phyloP scores from a whole-genome alignment of 129 eudicot genomes.

The Heracleum sosnowskyi region DNA sequence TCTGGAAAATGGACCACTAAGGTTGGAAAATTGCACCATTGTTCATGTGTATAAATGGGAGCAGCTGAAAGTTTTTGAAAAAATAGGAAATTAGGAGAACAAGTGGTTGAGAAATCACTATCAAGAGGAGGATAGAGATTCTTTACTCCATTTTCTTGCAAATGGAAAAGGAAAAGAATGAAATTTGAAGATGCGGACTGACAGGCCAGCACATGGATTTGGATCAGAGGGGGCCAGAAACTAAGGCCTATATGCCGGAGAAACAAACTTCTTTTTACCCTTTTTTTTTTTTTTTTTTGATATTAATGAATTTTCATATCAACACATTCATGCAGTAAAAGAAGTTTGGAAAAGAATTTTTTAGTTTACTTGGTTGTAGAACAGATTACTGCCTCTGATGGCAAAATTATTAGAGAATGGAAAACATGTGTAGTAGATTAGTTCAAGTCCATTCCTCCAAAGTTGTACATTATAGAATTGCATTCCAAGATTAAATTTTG shows the following conservation, averaged over 20 bases:
- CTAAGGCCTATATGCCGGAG: constrained; percentile 15
- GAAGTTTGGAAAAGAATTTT: too few relatives aligned
- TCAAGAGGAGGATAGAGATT: constrained; percentile 31
- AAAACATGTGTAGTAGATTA: too few relatives aligned
- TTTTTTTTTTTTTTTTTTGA: neutral
- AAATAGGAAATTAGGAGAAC: constrained; percentile 11
- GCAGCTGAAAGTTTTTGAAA: constrained; percentile 6
- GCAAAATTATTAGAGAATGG: too few relatives aligned
- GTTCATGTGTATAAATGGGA: neutral
- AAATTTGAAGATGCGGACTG: neutral
- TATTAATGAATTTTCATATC: neutral
- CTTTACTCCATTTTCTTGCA: neutral
- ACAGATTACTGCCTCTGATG: too few relatives aligned
- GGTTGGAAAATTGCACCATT: neutral
- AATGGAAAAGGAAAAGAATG: neutral
- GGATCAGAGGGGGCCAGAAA: constrained; percentile 30
- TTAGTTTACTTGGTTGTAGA: too few relatives aligned
- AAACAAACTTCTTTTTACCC: neutral
- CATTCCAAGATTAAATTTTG: too few relatives aligned
- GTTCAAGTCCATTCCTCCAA: too few relatives aligned
- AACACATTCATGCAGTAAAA: neutral
- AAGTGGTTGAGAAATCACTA: constrained; percentile 64
- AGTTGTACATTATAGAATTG: too few relatives aligned
- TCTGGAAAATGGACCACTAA: neutral
- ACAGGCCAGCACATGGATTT: constrained; percentile 4